These are phyloP conservation scores for Exophiala bonariae DNA, from an alignment of 2,329 filamentous ascomycete species.

Conservation along the genomic window DNA sequence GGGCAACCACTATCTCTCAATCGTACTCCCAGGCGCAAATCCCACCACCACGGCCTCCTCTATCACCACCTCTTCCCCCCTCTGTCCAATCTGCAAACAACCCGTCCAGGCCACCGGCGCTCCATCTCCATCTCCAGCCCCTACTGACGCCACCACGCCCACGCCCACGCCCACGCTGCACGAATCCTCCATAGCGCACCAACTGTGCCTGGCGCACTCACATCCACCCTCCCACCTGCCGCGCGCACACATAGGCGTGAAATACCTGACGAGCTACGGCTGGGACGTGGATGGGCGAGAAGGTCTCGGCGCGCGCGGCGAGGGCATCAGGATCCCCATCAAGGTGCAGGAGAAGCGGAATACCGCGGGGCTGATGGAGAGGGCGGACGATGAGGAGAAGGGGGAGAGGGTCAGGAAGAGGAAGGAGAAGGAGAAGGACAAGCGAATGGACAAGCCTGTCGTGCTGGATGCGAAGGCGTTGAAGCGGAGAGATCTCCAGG, in stretches of 20 bases:
- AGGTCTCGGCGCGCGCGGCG: conserved; percentile 70
- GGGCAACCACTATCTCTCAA: conserved; percentile 47
- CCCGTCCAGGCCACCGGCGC: no score
- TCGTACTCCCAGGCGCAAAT: conserved; percentile 42
- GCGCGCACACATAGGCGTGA: conserved; percentile 55
- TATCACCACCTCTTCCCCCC: no score
- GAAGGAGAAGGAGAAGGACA: conserved; percentile 32
- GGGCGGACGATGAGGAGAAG: conserved; percentile 24
- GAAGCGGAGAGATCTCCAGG: conserved; percentile 60
- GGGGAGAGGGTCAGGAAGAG: conserved; percentile 19
- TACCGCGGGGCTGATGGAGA: conserved; percentile 69
- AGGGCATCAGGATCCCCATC: conserved; percentile 75
- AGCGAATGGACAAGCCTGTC: conserved; percentile 34
- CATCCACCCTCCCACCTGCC: conserved; percentile 60
- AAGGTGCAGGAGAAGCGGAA: conserved; percentile 72
- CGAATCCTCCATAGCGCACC: conserved; percentile 56
- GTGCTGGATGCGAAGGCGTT: conserved; percentile 70
- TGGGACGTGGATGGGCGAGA: conserved; percentile 62
- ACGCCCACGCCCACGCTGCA: no score
- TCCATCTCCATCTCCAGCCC: conserved; percentile 11
- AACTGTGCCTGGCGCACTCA: conserved; percentile 56
- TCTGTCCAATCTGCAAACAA: conserved; percentile 65
- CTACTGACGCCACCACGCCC: no score
- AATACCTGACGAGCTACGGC: conserved; percentile 57
- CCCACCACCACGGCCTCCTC: background rate